A percentile compares a stretch with the other conserved stretches of the same genome.
Conservation (phyloP, 176 grass and related monocot species). For the Musa acuminata region DNA sequence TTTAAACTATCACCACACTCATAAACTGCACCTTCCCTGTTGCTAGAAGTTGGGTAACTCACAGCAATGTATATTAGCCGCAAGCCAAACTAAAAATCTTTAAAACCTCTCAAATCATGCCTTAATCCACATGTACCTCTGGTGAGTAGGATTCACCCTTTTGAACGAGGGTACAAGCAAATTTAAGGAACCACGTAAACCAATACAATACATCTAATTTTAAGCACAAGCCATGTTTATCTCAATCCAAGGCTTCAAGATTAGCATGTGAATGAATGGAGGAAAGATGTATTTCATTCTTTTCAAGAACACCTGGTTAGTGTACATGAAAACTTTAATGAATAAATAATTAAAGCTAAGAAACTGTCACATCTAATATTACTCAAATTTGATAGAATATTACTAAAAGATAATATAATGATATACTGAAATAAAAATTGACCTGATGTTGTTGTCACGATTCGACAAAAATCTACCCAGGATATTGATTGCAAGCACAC, state of each 20-base stretch:
- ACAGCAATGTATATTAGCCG: neutral
- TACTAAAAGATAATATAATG: no score
- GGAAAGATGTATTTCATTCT: neutral
- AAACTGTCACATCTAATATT: neutral
- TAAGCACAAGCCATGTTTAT: neutral
- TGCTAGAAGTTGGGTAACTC: neutral
- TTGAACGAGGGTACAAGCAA: neutral
- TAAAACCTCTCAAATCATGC: neutral
- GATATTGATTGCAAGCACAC: slow-evolving; percentile 94
- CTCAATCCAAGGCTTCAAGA: neutral
- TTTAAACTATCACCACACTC: neutral
- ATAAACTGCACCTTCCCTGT: no score
- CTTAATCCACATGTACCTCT: neutral
- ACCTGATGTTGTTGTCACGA: slow-evolving; percentile 99
- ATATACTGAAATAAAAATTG: slow-evolving; percentile 18
- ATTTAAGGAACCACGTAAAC: neutral
- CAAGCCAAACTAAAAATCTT: neutral
- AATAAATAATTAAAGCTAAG: neutral
- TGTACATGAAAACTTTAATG: neutral
- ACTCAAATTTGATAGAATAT: neutral
- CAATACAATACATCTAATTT: neutral
- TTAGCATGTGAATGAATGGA: neutral
- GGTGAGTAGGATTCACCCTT: neutral
- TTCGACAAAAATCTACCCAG: slow-evolving; percentile 97
- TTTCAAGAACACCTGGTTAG: neutral